Base-by-base conservation (phyloP, 345 rosid species). In the Durio zibethinus region DNA sequence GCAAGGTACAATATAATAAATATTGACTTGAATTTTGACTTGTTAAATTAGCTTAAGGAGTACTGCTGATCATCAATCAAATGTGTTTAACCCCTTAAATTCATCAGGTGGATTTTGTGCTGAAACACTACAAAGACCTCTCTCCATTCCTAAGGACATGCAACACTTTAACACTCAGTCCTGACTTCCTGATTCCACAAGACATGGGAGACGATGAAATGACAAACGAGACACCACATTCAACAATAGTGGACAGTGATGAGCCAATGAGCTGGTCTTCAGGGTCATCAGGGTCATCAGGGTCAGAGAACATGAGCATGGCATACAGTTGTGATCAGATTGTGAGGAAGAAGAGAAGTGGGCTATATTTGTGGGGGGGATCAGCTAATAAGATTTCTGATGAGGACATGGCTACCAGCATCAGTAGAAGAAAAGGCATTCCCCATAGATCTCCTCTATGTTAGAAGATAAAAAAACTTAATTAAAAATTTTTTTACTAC, bases 381-480 rank as follows among this genome's bases (percentile, higher is more conserved):
- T 91, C 91, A 21, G 81, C 88, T 18, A 83, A 64, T 59, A 85
- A 89, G 80, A 90, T 78, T 50, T 82, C 90, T 1, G 78, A 86
- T 15, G 90, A 88, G 57, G 89, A 89, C 78, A 91, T 89, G 80
- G 89, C 96, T 43, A 81, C 88, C 7, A 84, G 93, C 67, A 87
- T 87, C 77, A 92, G 85, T 83, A 85, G 99, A 80, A 88, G 99
- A 76, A 97, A 97, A 83, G 95, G 99, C 82, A 85, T 89, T 82
- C 99, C 99, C 56, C 97, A 93, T 40, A 84, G 99, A 76, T 90
- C 98, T 74, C 98, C 99, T 78, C 80, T 94, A 15, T 94, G 93
- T 84, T 96, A 89, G 85, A 52, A 59, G n/a, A n/a, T n/a, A 57
- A 53, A 80, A 40, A 59, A 76, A 54, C 31, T 33, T 15, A 40